phyloP scores from a whole-genome alignment of 495 filamentous ascomycete species.

The Annulohypoxylon maeteangense region DNA sequence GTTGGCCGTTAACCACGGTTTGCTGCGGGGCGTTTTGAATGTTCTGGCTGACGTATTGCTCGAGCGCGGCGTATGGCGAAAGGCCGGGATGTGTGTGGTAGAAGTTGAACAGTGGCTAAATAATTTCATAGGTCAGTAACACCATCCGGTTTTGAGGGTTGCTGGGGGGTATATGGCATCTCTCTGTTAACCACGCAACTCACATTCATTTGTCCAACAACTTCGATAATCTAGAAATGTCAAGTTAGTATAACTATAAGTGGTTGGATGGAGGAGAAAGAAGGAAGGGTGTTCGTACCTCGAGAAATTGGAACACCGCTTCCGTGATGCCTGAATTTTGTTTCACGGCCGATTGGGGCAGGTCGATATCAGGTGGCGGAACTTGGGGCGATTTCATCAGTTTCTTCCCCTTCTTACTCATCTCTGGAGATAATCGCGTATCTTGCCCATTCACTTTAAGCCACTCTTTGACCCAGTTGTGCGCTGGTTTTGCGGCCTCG shows the following conservation, averaged over 20 bases:
- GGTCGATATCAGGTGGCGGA: constrained; percentile 65
- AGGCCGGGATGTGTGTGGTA: constrained; percentile 67
- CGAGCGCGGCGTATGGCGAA: constrained; percentile 69
- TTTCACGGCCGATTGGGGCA: constrained; percentile 73
- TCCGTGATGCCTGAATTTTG: constrained; percentile 67
- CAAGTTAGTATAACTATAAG: constrained; percentile 3
- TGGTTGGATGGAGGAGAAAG: not conserved
- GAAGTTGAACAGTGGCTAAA: constrained; percentile 66
- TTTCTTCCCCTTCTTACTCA: constrained; percentile 75
- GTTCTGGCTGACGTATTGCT: constrained; percentile 65
- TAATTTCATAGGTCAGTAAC: constrained; percentile 14
- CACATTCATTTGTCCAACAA: constrained; percentile 75
- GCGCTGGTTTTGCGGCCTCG: constrained; percentile 63
- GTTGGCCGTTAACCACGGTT: constrained; percentile 54
- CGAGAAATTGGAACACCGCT: constrained; percentile 73
- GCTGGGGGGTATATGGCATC: not conserved
- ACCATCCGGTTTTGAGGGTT: not conserved
- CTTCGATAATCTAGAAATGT: constrained; percentile 70
- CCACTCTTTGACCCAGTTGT: constrained; percentile 68
- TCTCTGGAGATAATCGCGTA: constrained; percentile 75
- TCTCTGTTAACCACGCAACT: constrained; percentile 15
- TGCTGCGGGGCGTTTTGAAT: constrained; percentile 44
- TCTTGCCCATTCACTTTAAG: constrained; percentile 63
- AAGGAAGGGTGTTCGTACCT: constrained; percentile 58
- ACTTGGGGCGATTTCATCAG: constrained; percentile 58